A percentile compares a stretch with the other conserved stretches of the same genome.
These are phyloP conservation scores for Zygosaccharomyces pseudorouxii DNA, from an alignment of 805 yeast genomes.

Conservation along the genomic window DNA sequence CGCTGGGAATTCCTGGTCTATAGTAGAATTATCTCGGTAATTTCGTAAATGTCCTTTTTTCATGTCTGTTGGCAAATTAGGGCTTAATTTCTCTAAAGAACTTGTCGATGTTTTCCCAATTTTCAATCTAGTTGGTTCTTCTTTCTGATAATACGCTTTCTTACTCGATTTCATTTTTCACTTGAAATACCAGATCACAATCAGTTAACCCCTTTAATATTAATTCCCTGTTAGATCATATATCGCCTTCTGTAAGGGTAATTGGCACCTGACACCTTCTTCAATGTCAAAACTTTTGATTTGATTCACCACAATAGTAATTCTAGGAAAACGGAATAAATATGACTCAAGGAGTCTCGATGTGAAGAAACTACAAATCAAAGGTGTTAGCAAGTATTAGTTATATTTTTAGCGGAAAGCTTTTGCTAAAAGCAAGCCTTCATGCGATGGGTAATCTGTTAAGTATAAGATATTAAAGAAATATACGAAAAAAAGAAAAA, in stretches of 20 bases:
- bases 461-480: no score
- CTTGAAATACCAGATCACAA: background rate
- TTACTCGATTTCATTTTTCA: background rate
- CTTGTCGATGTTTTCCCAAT: background rate
- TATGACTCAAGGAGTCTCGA: no score
- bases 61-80: background rate
- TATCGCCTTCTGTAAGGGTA: background rate
- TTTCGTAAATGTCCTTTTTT: background rate
- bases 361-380: no score
- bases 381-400: no score
- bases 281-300: background rate
- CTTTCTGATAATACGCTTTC: background rate
- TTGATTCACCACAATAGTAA: no score
- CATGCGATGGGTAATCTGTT: no score
- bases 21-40: background rate
- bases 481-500: no score
- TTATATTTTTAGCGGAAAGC: no score
- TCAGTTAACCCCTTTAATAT: background rate
- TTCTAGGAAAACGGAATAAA: no score
- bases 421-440: no score
- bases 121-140: background rate
- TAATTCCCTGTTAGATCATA: background rate
- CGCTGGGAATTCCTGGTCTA: slow-evolving; percentile 20
- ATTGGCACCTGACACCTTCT: background rate
- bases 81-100: background rate